Percentiles rank a stretch among this genome's conserved stretches.
phyloP scores from a whole-genome alignment of 306 rosid species.

The Crotalaria pallida region DNA sequence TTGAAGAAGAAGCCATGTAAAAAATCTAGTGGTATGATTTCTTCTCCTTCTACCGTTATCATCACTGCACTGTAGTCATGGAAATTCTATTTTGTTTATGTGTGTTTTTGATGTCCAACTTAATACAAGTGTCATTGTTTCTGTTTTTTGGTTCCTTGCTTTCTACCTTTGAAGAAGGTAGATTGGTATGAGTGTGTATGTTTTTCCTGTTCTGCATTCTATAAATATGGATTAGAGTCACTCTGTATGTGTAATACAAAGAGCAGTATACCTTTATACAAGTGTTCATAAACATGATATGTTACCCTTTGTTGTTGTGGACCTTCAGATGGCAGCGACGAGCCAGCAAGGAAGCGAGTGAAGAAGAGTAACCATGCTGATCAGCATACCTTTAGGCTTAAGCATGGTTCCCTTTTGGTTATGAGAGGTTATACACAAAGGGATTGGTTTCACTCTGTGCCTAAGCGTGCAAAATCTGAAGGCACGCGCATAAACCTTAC shows the following conservation, averaged over 20 bases:
- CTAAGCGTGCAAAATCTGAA: conserved; percentile 71
- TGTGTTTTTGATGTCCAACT: neutral
- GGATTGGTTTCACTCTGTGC: conserved; percentile 93
- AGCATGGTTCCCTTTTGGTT: conserved; percentile 84
- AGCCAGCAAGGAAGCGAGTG: conserved; percentile 53
- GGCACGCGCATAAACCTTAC: conserved; percentile 88
- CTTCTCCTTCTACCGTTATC: neutral
- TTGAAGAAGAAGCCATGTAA: conserved; percentile 63
- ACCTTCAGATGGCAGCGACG: conserved; percentile 40
- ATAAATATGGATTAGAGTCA: neutral
- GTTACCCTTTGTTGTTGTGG: conserved; percentile 21
- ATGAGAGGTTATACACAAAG: conserved; percentile 91
- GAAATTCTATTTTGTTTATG: neutral
- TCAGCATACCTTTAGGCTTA: conserved; percentile 62
- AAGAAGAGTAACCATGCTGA: conserved; percentile 46
- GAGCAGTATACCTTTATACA: neutral
- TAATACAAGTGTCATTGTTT: neutral
- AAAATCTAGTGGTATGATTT: conserved; percentile 43
- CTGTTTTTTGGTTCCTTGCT: neutral
- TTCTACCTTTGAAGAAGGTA: neutral
- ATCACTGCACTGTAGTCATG: neutral
- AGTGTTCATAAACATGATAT: neutral
- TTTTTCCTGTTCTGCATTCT: neutral
- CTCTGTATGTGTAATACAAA: too few relatives aligned
- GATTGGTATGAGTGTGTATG: neutral